A percentile compares a stretch with the other conserved stretches of the same genome.
Conservation (phyloP, 2,329 filamentous ascomycete genomes). For the Dactylellina parvicollis region DNA sequence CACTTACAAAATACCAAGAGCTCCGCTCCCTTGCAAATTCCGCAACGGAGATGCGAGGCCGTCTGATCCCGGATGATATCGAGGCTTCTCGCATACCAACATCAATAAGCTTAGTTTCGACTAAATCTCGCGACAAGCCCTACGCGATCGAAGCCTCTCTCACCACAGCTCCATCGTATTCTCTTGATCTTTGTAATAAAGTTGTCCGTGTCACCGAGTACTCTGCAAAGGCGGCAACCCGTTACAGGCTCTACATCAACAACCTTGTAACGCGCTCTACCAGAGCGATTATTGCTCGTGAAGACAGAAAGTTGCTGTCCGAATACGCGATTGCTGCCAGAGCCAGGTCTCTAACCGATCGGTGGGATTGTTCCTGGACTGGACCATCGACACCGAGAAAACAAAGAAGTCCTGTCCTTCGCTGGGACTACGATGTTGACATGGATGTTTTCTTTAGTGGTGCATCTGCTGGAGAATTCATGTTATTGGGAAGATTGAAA, state of each 20-base stretch:
- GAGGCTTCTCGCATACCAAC: constrained; percentile 13
- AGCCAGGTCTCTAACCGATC: constrained; percentile 9
- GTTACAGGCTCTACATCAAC: constrained; percentile 26
- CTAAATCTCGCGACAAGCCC: constrained; percentile 19
- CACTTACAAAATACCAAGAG: constrained; percentile 14
- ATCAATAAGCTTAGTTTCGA: not conserved
- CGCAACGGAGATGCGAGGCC: constrained; percentile 19
- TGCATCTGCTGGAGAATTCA: constrained; percentile 16
- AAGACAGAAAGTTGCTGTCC: constrained; percentile 18
- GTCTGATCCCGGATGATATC: constrained; percentile 6
- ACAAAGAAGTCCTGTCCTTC: constrained; percentile 14
- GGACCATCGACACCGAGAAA: constrained; percentile 8
- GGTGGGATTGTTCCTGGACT: constrained; percentile 15
- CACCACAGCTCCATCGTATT: constrained; percentile 9
- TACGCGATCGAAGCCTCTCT: not conserved
- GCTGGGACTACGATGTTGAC: constrained; percentile 34
- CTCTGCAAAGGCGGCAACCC: constrained; percentile 24
- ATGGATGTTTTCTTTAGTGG: constrained; percentile 30
- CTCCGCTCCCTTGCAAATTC: not conserved
- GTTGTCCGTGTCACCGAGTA: constrained; percentile 27
- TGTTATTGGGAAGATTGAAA: constrained; percentile 19
- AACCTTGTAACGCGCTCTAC: constrained; percentile 16
- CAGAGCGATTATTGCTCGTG: constrained; percentile 14
- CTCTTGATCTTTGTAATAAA: constrained; percentile 10
- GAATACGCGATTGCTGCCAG: constrained; percentile 31